Evolutionary conservation across 805 yeast genomes (phyloP).

Genomic region (Candida takata): DNA sequence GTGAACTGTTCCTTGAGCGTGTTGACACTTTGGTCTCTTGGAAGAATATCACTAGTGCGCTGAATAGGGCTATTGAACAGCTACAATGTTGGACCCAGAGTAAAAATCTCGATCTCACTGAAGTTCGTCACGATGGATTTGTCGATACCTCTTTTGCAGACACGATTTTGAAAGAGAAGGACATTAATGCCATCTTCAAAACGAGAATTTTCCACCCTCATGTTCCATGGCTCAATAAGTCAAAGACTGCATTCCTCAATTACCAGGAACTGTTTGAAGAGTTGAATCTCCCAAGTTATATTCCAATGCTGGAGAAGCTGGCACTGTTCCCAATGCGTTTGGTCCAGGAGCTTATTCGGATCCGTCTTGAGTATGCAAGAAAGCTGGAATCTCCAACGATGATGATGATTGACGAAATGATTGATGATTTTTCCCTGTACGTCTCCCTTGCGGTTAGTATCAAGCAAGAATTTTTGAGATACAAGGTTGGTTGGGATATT

Average conservation of each 20-base stretch:
- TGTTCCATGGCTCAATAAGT: constrained; percentile 77
- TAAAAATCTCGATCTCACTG: constrained; percentile 60
- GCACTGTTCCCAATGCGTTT: constrained; percentile 73
- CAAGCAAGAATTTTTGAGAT: constrained; percentile 57
- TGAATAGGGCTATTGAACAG: constrained; percentile 52
- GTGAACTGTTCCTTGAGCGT: constrained; percentile 54
- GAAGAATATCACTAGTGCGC: constrained; percentile 67
- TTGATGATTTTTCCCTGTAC: constrained; percentile 76
- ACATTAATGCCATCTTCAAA: constrained; percentile 62
- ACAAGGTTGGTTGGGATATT: constrained; percentile 61
- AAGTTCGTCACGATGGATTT: constrained; percentile 30
- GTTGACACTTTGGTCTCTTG: constrained; percentile 80
- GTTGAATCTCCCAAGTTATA: constrained; percentile 67
- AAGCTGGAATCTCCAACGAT: constrained; percentile 79
- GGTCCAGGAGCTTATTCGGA: constrained; percentile 68
- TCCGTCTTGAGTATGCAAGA: constrained; percentile 70
- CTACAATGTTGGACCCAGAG: constrained; percentile 80
- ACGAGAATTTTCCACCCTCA: constrained; percentile 60
- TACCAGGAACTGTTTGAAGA: constrained; percentile 56
- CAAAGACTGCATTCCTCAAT: constrained; percentile 62
- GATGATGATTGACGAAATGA: constrained; percentile 94
- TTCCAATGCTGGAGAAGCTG: constrained; percentile 56
- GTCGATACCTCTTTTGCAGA: constrained; percentile 77
- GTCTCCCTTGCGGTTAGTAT: constrained; percentile 69
- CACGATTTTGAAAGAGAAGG: constrained; percentile 72